Conservation (phyloP, 2,329 filamentous ascomycete genomes). For the Graphium sp. region DNA sequence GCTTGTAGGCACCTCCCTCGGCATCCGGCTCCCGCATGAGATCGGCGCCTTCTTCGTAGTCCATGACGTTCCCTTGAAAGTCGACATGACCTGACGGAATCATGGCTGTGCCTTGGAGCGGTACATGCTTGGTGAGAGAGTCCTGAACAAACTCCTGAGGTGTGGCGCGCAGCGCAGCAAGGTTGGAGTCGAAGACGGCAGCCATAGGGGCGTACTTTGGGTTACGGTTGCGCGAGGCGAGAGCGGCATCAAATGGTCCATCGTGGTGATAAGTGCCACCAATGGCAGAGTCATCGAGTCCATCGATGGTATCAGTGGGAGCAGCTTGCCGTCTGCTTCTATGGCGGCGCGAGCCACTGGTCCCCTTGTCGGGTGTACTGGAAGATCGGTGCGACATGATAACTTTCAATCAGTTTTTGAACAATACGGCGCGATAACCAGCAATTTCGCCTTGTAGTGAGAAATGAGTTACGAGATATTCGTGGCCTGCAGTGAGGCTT, state of each 20-base stretch:
- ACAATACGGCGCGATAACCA: too few relatives aligned
- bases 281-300: slow-evolving; percentile 43
- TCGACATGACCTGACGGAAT: slow-evolving; percentile 62
- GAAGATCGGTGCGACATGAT: slow-evolving; percentile 2
- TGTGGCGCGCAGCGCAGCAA: slow-evolving; percentile 64
- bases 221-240: slow-evolving; percentile 54
- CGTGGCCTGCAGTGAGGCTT: too few relatives aligned
- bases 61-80: slow-evolving; percentile 49
- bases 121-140: slow-evolving; percentile 54
- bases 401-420: too few relatives aligned
- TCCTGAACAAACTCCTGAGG: slow-evolving; percentile 64
- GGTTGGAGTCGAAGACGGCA: slow-evolving; percentile 56
- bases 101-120: slow-evolving; percentile 62
- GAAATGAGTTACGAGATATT: too few relatives aligned
- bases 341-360: slow-evolving; percentile 1
- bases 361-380: too few relatives aligned
- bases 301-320: slow-evolving; percentile 58
- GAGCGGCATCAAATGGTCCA: slow-evolving; percentile 75
- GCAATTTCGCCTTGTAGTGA: too few relatives aligned
- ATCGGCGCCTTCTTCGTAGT: slow-evolving; percentile 76
- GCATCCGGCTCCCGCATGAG: slow-evolving; percentile 60
- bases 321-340: slow-evolving; percentile 3
- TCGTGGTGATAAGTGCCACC: slow-evolving; percentile 67
- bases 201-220: slow-evolving; percentile 52
- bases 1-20: slow-evolving; percentile 57